Base-by-base conservation (phyloP, 2,329 filamentous ascomycete genomes). In the Penicillium aurantiogriseum region DNA sequence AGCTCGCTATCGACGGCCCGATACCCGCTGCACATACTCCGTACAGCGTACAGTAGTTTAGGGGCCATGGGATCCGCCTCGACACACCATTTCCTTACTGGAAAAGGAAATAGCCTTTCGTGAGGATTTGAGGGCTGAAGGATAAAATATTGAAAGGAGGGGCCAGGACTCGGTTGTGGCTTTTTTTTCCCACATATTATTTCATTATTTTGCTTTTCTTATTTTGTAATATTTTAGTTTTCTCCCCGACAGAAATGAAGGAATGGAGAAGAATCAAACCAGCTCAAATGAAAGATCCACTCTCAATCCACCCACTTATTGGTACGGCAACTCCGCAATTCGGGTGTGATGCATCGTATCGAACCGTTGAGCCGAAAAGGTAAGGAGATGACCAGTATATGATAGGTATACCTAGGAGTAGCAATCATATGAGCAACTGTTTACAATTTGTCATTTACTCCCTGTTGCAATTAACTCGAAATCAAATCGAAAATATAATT, bases 1-100 rank as follows among this genome's bases (percentile, higher is more conserved):
- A 63, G 62, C 56, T 64, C 62, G 58, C 62, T 66, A 67, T 67
- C 65, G 65, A 66, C 63, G 63, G 63, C 59, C 63, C 65, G 65
- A 67, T 66, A 67, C 63, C 65, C 63, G 63, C 63, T 63, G 65
- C 62, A 57, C 56, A 58, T 58, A 21, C 21, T 21, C 21, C 21
- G 21, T 21, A 58, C 64, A 64, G 54, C 60, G 25, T 65, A 65
- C 60, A 65, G 64, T 55, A 55, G 53, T 55, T 51, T 61, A 62
- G 61, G 58, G 13, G 17, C 13, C 21, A 40, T 40, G 13, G 52
- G 60, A 59, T 59, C 57, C 59, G 59, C 59, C 49, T 47, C 50
- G 50, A 52, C 19, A 50, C 4, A 40, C 15, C 36, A 42, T 17
- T 33, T 29, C 33, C 11, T 29, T 39, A 42, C 52, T 54, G 21